Evolutionary conservation across 345 rosid genomes (phyloP).

Genomic region (Abelmoschus esculentus): DNA sequence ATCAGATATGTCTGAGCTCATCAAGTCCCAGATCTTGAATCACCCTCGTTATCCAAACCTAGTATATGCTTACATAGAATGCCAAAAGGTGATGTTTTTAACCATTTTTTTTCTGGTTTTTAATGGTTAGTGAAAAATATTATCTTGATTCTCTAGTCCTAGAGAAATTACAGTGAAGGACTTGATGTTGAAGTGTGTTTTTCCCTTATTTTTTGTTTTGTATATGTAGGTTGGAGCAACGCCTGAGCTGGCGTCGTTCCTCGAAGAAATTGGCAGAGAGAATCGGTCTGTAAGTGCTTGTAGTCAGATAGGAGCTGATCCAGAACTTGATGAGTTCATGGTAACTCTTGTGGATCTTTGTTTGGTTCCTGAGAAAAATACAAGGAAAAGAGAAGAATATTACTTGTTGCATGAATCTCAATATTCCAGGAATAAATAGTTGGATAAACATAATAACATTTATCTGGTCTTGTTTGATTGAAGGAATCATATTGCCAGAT

Average conservation of each 20-base stretch:
- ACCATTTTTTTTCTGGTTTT: neutral
- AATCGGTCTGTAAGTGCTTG: slow-evolving; percentile 17
- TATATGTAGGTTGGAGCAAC: slow-evolving; percentile 52
- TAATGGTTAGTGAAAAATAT: neutral
- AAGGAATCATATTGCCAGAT: no score
- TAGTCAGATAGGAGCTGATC: slow-evolving; percentile 46
- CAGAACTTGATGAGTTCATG: slow-evolving; percentile 66
- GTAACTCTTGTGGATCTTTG: slow-evolving; percentile 17
- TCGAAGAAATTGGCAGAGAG: slow-evolving; percentile 40
- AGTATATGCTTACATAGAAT: slow-evolving; percentile 46
- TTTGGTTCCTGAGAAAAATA: neutral
- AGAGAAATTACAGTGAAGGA: no score
- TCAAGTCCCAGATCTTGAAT: slow-evolving; percentile 52
- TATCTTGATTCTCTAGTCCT: neutral
- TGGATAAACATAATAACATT: no score
- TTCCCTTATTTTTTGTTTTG: neutral
- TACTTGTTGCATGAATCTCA: no score
- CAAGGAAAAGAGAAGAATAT: neutral
- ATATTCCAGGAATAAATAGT: no score
- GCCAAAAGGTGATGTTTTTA: slow-evolving; percentile 41
- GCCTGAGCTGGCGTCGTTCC: slow-evolving; percentile 36
- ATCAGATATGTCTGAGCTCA: slow-evolving; percentile 34
- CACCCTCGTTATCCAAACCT: slow-evolving; percentile 60
- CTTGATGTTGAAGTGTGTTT: neutral
- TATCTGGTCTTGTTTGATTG: no score